Base-by-base conservation (phyloP, 495 filamentous ascomycete genomes). In the Margaritispora aquatica region DNA sequence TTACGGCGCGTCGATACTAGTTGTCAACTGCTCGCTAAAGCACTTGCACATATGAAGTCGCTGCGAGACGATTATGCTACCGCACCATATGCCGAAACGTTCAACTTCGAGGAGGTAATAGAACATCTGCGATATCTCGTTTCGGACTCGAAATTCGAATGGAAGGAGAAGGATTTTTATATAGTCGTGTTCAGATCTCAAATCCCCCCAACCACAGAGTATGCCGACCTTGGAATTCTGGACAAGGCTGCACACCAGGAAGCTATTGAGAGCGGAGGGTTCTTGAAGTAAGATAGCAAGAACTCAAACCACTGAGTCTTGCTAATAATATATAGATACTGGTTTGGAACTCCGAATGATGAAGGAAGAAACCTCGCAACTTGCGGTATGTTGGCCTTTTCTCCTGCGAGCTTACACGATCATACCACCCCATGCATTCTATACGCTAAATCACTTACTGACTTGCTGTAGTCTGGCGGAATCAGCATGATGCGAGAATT, bases 131-230 rank as follows among this genome's bases (percentile, higher is more conserved):
- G 69, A 58, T 60, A 74, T 1, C 69, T 87, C 49, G 73, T 57
- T 41, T 68, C 69, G 5, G 61, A 69, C 21, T 72, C 74, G 2
- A 69, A 74, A n/a, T 78, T 84, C 57, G 51, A 60, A 0, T 95
- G 88, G 86, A 81, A 75, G 51, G 72, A 76, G 38, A 78, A 78
- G 51, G 74, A 75, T 27, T 96, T 92, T 75, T 96, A 91, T 63
- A 76, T 95, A 41, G 89, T 96, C 20, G 85, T 84, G 8, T 96
- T 96, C 71, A 80, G 89, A 1, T 94, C 89, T 0, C 78, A 72
- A 55, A 80, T 94, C 19, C 77, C 79, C 5, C 77, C 79, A 1
- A 80, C 75, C 9, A 85, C 82, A 0, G 80, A 88, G 60, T 77
- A 78, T 54, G 77, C 79, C 4, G 74, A 84, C 27, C 74, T 96